phyloP scores from a whole-genome alignment of 345 rosid genomes.

The Geranium rotundifolium region DNA sequence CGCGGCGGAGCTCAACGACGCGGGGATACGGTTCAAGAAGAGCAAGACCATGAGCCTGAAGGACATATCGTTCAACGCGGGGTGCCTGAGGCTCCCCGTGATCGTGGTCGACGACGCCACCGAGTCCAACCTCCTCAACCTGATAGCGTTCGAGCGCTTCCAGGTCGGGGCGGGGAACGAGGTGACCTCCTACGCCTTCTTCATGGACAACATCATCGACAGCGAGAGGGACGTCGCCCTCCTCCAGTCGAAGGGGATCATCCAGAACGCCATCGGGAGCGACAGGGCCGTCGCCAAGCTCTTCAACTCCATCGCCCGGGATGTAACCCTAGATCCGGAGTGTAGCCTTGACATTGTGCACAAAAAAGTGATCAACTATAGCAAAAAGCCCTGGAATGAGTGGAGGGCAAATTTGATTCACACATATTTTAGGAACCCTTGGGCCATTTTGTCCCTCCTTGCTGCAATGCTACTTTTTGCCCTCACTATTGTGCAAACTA shows the following conservation, averaged over 20 bases:
- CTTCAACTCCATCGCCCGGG: not conserved
- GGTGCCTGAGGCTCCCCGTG: not conserved
- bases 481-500: not conserved
- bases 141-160: conserved; percentile 30
- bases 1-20: conserved; percentile 34
- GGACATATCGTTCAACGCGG: conserved; percentile 30
- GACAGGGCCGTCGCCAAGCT: not conserved
- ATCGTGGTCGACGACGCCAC: not conserved
- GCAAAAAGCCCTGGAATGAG: not conserved
- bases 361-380: not conserved
- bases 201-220: not conserved
- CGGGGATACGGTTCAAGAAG: conserved; percentile 27
- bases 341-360: not conserved
- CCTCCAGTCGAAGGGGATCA: not conserved
- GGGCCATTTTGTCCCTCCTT: not conserved
- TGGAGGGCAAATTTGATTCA: not conserved
- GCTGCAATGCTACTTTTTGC: not conserved
- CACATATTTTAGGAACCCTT: not conserved
- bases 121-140: conserved; percentile 24
- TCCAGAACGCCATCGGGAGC: not conserved
- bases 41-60: conserved; percentile 16
- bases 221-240: not conserved
- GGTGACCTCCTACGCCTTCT: not conserved
- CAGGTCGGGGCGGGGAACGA: conserved; percentile 10
- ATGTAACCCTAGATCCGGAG: not conserved